phyloP scores from a whole-genome alignment of 2,329 filamentous ascomycete genomes.

The Fusarium tricinctum region DNA sequence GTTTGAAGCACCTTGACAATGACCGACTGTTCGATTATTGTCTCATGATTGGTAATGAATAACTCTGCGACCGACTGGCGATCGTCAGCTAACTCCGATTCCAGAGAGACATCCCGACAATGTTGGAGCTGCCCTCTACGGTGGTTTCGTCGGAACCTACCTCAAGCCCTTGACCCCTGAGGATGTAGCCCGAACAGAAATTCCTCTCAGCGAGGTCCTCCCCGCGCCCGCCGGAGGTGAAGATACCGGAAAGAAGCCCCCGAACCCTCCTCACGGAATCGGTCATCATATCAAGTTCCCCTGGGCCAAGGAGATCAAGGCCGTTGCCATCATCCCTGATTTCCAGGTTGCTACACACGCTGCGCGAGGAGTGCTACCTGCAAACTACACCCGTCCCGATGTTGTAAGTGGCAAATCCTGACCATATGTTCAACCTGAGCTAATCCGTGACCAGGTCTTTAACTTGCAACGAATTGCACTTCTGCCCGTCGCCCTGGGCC shows the following conservation, averaged over 20 bases:
- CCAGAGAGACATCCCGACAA: constrained; percentile 91
- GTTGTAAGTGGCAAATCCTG: constrained; percentile 68
- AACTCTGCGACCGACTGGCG: neutral
- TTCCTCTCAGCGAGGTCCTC: constrained; percentile 93
- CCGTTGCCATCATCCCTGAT: constrained; percentile 93
- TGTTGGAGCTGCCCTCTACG: constrained; percentile 93
- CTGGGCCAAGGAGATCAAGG: constrained; percentile 96
- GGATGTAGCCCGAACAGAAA: constrained; percentile 91
- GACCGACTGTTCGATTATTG: constrained; percentile 94
- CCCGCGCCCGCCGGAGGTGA: constrained; percentile 90
- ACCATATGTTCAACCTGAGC: neutral
- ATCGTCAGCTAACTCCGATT: constrained; percentile 21
- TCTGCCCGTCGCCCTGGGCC: constrained; percentile 88
- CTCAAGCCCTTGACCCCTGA: constrained; percentile 91
- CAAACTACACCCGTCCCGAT: constrained; percentile 82
- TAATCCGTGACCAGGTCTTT: constrained; percentile 73
- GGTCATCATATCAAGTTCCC: constrained; percentile 96
- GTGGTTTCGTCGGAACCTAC: constrained; percentile 97
- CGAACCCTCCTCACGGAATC: constrained; percentile 90
- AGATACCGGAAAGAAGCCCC: constrained; percentile 88
- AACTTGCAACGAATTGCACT: constrained; percentile 95
- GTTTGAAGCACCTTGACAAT: constrained; percentile 78
- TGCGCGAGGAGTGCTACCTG: constrained; percentile 87
- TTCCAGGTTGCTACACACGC: constrained; percentile 97
- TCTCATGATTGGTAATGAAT: constrained; percentile 85